A percentile compares a stretch with the other conserved stretches of the same genome.
These are phyloP conservation scores for Coprinopsis strossmayeri DNA, from an alignment of 768 basidiomycete genomes.

Conservation along the genomic window DNA sequence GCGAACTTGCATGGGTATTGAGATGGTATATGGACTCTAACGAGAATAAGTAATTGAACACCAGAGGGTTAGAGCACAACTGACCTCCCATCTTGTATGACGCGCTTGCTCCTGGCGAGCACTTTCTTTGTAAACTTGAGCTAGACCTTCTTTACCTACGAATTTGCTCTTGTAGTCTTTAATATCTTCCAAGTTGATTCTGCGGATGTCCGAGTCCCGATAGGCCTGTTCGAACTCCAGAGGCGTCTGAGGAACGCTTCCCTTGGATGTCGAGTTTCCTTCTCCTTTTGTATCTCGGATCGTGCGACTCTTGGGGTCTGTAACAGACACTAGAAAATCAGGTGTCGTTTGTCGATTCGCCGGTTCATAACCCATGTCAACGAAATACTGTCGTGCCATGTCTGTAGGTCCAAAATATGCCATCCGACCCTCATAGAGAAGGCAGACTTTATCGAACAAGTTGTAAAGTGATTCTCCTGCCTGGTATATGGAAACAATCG, in stretches of 20 bases:
- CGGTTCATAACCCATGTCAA: constrained; percentile 58
- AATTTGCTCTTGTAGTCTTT: constrained; percentile 37
- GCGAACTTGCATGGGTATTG: constrained; percentile 35
- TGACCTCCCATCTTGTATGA: constrained; percentile 26
- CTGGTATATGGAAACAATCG: constrained; percentile 80
- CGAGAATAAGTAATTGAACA: neutral
- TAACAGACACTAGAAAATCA: constrained; percentile 57
- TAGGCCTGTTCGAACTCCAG: constrained; percentile 39
- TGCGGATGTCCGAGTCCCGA: constrained; percentile 17
- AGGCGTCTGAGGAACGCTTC: constrained; percentile 37
- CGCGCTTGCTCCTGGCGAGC: constrained; percentile 46
- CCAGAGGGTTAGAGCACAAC: neutral
- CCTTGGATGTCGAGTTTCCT: constrained; percentile 10
- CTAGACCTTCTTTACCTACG: constrained; percentile 36
- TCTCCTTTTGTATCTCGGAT: constrained; percentile 21
- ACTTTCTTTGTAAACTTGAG: constrained; percentile 35
- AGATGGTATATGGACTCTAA: constrained; percentile 32
- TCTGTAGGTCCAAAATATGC: constrained; percentile 70
- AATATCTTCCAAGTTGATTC: constrained; percentile 31
- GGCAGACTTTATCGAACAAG: constrained; percentile 66
- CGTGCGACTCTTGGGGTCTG: constrained; percentile 51
- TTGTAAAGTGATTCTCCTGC: constrained; percentile 64
- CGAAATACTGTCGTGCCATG: constrained; percentile 66
- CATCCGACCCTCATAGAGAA: constrained; percentile 70
- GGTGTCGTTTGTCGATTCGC: constrained; percentile 58